phyloP scores from a whole-genome alignment of 768 basidiomycete genomes.

The Amanita pallidorosea region DNA sequence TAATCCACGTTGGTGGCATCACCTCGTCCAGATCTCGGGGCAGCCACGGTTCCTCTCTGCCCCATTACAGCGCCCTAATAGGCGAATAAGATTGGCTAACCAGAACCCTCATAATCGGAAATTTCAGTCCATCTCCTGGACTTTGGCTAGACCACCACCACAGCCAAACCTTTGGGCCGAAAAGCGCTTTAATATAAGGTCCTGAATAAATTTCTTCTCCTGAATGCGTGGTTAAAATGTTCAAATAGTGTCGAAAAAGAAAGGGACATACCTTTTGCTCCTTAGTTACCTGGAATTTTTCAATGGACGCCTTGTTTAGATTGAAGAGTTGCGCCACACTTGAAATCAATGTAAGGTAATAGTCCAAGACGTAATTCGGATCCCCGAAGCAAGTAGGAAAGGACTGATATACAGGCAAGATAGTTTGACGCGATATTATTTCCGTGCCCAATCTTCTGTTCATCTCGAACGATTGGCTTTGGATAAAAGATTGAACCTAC shows the following conservation, averaged over 20 bases:
- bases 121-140: constrained; percentile 68
- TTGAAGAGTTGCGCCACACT: constrained; percentile 64
- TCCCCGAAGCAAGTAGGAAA: neutral
- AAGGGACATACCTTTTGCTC: constrained; percentile 2
- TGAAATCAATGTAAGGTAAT: too few relatives aligned
- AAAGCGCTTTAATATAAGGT: constrained; percentile 73
- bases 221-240: neutral
- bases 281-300: constrained; percentile 89
- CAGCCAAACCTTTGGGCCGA: constrained; percentile 62
- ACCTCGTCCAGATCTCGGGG: neutral
- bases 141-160: constrained; percentile 81
- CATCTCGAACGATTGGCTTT: neutral
- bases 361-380: neutral
- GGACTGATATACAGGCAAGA: neutral
- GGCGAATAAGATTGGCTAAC: constrained; percentile 56
- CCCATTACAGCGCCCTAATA: neutral
- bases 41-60: constrained; percentile 1
- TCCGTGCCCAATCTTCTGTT: neutral
- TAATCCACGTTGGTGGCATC: neutral
- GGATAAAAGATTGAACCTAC: neutral
- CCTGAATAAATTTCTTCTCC: constrained; percentile 68
- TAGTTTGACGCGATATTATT: neutral
- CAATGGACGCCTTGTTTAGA: constrained; percentile 95
- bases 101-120: constrained; percentile 57
- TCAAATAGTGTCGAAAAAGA: neutral